A percentile compares a stretch with the other conserved stretches of the same genome.
phyloP scores from a whole-genome alignment of 768 basidiomycete species.

The Leccinum disarticulatum region DNA sequence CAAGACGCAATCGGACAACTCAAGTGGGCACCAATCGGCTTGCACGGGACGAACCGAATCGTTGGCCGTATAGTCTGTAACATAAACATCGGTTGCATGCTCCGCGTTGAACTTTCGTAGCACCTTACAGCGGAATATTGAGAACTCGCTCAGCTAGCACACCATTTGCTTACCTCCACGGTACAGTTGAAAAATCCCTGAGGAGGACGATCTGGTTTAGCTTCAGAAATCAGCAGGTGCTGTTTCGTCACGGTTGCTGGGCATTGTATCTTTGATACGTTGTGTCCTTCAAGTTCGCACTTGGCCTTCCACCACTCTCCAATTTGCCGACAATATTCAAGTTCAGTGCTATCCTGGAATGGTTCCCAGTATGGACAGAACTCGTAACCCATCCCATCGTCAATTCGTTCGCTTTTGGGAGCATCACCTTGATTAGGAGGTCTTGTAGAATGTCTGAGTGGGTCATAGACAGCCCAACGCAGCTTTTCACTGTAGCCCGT shows the following conservation, averaged over 20 bases:
- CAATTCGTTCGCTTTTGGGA: slow-evolving; percentile 35
- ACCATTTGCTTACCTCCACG: slow-evolving; percentile 47
- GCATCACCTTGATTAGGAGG: slow-evolving; percentile 39
- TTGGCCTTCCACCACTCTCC: slow-evolving; percentile 52
- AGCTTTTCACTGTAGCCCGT: slow-evolving; percentile 48
- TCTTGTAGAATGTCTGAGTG: slow-evolving; percentile 35
- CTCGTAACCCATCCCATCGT: slow-evolving; percentile 37
- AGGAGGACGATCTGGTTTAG: slow-evolving; percentile 43
- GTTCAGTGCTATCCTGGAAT: slow-evolving; percentile 33
- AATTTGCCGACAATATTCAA: slow-evolving; percentile 43
- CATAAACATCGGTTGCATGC: slow-evolving; percentile 48
- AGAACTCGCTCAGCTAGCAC: not conserved
- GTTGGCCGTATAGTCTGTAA: slow-evolving; percentile 65
- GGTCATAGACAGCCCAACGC: slow-evolving; percentile 57
- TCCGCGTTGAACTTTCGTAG: slow-evolving; percentile 41
- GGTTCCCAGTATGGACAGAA: slow-evolving; percentile 49
- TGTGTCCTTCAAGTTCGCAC: slow-evolving; percentile 18
- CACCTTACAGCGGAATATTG: slow-evolving; percentile 39
- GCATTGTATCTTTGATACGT: slow-evolving; percentile 17
- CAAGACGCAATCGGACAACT: slow-evolving; percentile 46
- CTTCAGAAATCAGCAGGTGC: slow-evolving; percentile 53
- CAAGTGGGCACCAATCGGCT: slow-evolving; percentile 47
- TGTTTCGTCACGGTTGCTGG: slow-evolving; percentile 22
- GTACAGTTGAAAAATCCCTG: slow-evolving; percentile 62
- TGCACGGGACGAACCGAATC: slow-evolving; percentile 32